phyloP scores from a whole-genome alignment of 257 asterid genomes.

The Lavandula angustifolia region DNA sequence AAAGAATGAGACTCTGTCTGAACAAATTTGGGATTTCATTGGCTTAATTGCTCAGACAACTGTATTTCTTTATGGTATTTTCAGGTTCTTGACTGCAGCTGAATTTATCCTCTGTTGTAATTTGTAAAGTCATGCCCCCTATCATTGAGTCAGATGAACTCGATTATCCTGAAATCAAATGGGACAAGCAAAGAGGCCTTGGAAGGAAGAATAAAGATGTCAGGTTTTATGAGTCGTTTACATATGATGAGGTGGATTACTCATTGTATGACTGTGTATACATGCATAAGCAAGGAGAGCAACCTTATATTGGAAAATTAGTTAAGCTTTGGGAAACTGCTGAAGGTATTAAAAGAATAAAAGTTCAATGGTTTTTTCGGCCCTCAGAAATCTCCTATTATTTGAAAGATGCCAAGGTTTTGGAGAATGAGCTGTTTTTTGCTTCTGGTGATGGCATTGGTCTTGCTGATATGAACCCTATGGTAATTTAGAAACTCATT shows the following conservation, averaged over 20 bases:
- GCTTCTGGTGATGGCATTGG: conserved; percentile 81
- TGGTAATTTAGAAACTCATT: conserved; percentile 49
- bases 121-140: conserved; percentile 33
- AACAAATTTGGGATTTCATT: background rate
- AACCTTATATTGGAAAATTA: conserved; percentile 72
- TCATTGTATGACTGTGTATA: conserved; percentile 61
- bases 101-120: background rate
- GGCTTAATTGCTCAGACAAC: background rate
- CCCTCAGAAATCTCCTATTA: conserved; percentile 61
- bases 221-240: conserved; percentile 68
- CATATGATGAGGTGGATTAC: conserved; percentile 69
- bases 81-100: conserved; percentile 21
- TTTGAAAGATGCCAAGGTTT: conserved; percentile 40
- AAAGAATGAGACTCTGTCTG: too few relatives aligned
- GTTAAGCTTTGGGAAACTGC: conserved; percentile 66
- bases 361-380: conserved; percentile 84
- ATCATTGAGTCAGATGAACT: conserved; percentile 30
- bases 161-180: conserved; percentile 50
- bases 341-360: conserved; percentile 50
- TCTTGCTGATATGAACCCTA: conserved; percentile 55
- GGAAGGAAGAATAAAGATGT: conserved; percentile 55
- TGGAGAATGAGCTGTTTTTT: conserved; percentile 70
- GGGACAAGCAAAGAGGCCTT: conserved; percentile 59
- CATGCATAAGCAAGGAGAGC: conserved; percentile 50
- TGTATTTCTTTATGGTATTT: background rate